phyloP scores from a whole-genome alignment of 108 stramenopile genomes.

The Nitzschia sp. region DNA sequence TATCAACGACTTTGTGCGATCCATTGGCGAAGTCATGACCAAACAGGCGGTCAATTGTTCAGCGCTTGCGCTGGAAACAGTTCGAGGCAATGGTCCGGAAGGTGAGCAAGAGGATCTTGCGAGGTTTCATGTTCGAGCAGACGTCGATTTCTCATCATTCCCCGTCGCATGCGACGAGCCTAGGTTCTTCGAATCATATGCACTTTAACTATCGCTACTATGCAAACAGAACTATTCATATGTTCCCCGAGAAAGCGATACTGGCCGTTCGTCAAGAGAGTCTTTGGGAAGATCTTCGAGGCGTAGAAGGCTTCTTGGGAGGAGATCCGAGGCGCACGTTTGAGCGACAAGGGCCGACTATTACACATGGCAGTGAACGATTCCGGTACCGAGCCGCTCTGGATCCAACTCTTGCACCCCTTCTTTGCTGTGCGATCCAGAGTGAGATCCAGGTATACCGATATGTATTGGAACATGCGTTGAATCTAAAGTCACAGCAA shows the following conservation, averaged over 20 bases:
- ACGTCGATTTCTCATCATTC: neutral
- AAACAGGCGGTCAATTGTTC: slow-evolving; percentile 7
- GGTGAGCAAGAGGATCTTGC: neutral
- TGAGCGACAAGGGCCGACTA: slow-evolving; percentile 24
- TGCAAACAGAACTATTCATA: slow-evolving; percentile 11
- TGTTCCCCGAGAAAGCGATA: slow-evolving; percentile 10
- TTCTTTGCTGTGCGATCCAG: slow-evolving; percentile 16
- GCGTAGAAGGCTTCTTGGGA: slow-evolving; percentile 18
- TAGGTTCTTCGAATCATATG: slow-evolving; percentile 28
- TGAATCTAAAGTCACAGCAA: slow-evolving; percentile 15
- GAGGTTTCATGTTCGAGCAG: neutral
- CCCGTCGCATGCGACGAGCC: neutral
- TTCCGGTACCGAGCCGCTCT: slow-evolving; percentile 20
- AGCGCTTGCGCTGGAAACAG: slow-evolving; percentile 6
- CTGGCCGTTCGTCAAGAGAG: slow-evolving; percentile 20
- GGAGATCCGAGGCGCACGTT: slow-evolving; percentile 7
- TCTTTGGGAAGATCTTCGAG: slow-evolving; percentile 24
- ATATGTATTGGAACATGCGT: slow-evolving; percentile 8
- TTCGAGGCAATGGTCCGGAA: slow-evolving; percentile 21
- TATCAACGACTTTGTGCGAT: slow-evolving; percentile 18
- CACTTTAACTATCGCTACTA: slow-evolving; percentile 26
- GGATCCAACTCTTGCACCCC: slow-evolving; percentile 11
- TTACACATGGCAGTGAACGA: slow-evolving; percentile 31
- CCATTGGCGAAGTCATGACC: neutral
- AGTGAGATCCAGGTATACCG: slow-evolving; percentile 13